Percentiles rank a stretch among this genome's conserved stretches.
These are phyloP conservation scores for Talaromyces sp. DNA, from an alignment of 2,329 filamentous ascomycete species.

Conservation along the genomic window DNA sequence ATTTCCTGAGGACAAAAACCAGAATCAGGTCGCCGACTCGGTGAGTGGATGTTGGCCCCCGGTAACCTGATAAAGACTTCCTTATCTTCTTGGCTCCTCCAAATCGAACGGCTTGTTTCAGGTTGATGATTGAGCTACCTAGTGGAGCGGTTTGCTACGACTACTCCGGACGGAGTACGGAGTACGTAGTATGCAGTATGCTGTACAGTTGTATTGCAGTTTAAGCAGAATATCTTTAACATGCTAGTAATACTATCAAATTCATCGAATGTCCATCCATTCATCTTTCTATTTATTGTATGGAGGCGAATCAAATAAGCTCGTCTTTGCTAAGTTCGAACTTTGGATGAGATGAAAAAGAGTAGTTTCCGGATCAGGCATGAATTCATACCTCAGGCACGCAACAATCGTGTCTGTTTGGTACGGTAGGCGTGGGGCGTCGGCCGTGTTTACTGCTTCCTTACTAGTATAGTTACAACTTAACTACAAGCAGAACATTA, in stretches of 20 bases:
- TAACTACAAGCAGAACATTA: too few relatives aligned
- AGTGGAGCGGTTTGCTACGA: not conserved
- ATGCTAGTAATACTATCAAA: too few relatives aligned
- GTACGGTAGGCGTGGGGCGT: not conserved
- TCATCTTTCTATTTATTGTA: too few relatives aligned
- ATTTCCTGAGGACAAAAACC: not conserved
- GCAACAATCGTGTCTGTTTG: too few relatives aligned
- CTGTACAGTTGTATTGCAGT: too few relatives aligned
- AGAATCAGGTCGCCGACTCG: conserved; percentile 1
- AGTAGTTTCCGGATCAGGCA: conserved; percentile 6
- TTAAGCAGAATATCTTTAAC: too few relatives aligned
- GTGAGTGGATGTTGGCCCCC: not conserved
- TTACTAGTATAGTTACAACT: too few relatives aligned
- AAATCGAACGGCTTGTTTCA: conserved; percentile 6
- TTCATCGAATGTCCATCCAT: too few relatives aligned
- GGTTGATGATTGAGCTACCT: conserved; percentile 3
- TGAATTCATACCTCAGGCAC: not conserved
- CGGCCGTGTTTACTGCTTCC: not conserved
- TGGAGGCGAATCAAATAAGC: too few relatives aligned
- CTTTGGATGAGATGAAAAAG: not conserved
- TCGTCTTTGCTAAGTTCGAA: too few relatives aligned
- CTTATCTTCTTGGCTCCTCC: not conserved
- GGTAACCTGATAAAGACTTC: not conserved
- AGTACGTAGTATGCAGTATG: too few relatives aligned
- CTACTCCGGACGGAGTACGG: too few relatives aligned